Evolutionary conservation across 805 yeast species (phyloP).

Genomic region (Kluyveromyces aestuarii): DNA sequence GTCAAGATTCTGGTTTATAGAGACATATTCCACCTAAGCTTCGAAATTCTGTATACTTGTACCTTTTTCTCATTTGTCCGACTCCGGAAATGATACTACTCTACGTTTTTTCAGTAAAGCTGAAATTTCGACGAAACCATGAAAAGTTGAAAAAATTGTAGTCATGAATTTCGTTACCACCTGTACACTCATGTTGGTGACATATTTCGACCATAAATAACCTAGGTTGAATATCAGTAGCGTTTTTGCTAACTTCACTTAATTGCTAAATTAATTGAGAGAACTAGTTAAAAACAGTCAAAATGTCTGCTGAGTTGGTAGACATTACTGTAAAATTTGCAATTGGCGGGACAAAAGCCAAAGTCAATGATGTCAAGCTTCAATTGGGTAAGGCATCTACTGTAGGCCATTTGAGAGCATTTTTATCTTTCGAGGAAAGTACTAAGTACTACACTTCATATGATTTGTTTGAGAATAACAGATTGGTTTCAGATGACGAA

Average conservation of each 20-base stretch:
- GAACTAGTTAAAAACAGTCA: neutral
- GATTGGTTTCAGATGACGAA: slow-evolving; percentile 13
- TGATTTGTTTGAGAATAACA: slow-evolving; percentile 14
- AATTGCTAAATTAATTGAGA: neutral
- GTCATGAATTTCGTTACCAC: neutral
- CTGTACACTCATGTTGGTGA: too few relatives aligned
- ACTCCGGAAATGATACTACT: neutral
- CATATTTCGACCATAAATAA: too few relatives aligned
- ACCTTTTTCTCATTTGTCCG: neutral
- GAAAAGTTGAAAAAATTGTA: neutral
- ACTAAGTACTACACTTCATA: slow-evolving; percentile 25
- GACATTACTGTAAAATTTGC: slow-evolving; percentile 48
- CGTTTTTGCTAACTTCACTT: neutral
- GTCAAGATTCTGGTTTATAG: too few relatives aligned
- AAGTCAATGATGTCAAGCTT: neutral
- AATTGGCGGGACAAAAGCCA: neutral
- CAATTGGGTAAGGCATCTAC: neutral
- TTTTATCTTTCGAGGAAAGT: slow-evolving; percentile 4
- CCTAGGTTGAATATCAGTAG: neutral
- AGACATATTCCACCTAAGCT: too few relatives aligned
- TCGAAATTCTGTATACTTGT: too few relatives aligned
- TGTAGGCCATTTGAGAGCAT: neutral
- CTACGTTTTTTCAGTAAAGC: neutral
- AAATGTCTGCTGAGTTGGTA: slow-evolving; percentile 75
- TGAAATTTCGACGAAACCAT: neutral